These are phyloP conservation scores for Schrenkiella parvula DNA, from an alignment of 345 rosid genomes.

Conservation along the genomic window DNA sequence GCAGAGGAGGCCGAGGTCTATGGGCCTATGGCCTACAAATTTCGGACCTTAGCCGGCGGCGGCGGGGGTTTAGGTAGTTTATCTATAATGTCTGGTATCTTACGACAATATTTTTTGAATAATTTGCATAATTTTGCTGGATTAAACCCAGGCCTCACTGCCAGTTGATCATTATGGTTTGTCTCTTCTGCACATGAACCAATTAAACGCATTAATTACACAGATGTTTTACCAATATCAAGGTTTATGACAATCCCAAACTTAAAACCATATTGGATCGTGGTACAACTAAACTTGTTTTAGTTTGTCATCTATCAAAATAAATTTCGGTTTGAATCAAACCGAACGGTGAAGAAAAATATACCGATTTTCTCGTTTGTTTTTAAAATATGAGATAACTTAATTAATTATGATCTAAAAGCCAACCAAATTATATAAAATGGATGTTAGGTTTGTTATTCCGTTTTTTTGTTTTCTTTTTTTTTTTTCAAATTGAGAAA, in stretches of 20 bases:
- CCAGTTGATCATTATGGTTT: not conserved
- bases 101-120: too few relatives aligned
- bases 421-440: not conserved
- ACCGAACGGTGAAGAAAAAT: not conserved
- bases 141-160: too few relatives aligned
- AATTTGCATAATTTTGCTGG: too few relatives aligned
- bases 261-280: not conserved
- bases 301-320: not conserved
- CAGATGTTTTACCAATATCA: not conserved
- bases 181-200: not conserved
- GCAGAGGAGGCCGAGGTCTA: too few relatives aligned
- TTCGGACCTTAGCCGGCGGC: too few relatives aligned
- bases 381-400: too few relatives aligned
- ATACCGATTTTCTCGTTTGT: not conserved
- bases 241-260: not conserved
- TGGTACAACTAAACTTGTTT: not conserved
- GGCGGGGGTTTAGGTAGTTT: too few relatives aligned
- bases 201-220: not conserved
- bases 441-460: not conserved
- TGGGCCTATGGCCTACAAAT: too few relatives aligned
- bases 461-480: not conserved
- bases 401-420: not conserved
- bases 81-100: too few relatives aligned
- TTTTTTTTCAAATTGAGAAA: not conserved
- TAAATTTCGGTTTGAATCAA: not conserved